phyloP scores from a whole-genome alignment of 2,329 filamentous ascomycete species.

The Metarhizium guizhouense region DNA sequence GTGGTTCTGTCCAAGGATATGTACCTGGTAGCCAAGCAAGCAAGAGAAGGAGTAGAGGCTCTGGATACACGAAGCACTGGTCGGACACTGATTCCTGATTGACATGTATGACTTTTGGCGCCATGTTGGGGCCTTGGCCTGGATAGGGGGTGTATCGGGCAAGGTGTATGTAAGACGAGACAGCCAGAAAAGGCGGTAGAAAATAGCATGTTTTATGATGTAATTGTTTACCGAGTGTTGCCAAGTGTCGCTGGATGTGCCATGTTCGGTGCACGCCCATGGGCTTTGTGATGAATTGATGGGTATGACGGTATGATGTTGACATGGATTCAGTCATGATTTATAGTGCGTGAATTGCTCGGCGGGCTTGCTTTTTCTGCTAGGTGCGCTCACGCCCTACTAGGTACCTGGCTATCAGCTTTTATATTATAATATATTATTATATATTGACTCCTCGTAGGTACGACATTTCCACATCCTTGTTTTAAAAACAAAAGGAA shows the following conservation, averaged over 20 bases:
- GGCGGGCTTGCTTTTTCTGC: too few relatives aligned
- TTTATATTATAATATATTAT: too few relatives aligned
- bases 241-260: not conserved
- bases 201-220: not conserved
- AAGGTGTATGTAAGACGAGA: not conserved
- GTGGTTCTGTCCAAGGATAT: not conserved
- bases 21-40: constrained; percentile 1
- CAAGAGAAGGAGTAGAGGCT: constrained; percentile 7
- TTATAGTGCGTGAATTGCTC: too few relatives aligned
- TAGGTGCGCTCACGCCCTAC: too few relatives aligned
- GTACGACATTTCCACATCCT: too few relatives aligned
- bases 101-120: constrained; percentile 3
- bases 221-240: not conserved
- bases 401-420: too few relatives aligned
- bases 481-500: too few relatives aligned
- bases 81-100: not conserved
- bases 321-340: too few relatives aligned
- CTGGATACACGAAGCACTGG: constrained; percentile 8
- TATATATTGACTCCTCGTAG: too few relatives aligned
- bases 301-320: too few relatives aligned
- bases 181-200: not conserved
- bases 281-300: too few relatives aligned
- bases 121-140: not conserved
- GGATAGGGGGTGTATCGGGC: not conserved
- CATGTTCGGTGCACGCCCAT: too few relatives aligned